Evolutionary conservation across 2,329 filamentous ascomycete genomes (phyloP).

Genomic region (Fusarium mundagurra): DNA sequence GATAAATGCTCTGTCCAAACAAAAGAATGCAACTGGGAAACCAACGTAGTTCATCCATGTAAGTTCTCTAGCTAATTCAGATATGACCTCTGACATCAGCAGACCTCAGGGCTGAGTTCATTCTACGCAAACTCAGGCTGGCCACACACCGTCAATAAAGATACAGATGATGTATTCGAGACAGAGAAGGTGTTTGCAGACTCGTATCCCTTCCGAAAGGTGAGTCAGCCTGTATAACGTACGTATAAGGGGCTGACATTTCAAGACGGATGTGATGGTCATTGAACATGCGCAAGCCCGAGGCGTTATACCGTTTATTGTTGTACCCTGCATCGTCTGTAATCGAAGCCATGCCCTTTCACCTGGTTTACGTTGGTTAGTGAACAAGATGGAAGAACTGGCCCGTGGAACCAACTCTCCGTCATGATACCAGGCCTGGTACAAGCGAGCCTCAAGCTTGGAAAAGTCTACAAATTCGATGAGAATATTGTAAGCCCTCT

Average conservation of each 20-base stretch:
- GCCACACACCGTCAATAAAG: not conserved
- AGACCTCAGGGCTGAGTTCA: not conserved
- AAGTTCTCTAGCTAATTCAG: too few relatives aligned
- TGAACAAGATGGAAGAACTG: not conserved
- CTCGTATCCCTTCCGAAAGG: not conserved
- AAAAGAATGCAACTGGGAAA: not conserved
- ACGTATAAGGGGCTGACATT: not conserved
- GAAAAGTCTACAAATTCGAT: not conserved
- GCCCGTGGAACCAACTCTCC: not conserved
- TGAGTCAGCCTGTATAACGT: not conserved
- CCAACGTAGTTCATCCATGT: not conserved
- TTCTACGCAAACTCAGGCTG: not conserved
- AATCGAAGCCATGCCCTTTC: rapidly evolving
- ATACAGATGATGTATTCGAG: not conserved
- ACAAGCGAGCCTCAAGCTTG: not conserved
- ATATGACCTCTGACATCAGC: too few relatives aligned
- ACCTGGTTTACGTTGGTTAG: rapidly evolving
- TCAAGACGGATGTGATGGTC: not conserved
- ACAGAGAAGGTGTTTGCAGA: not conserved
- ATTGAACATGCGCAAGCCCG: not conserved
- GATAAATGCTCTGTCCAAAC: not conserved
- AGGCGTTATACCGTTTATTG: not conserved
- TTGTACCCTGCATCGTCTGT: not conserved
- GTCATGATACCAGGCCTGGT: not conserved
- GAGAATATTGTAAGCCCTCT: not conserved